A percentile compares a stretch with the other conserved stretches of the same genome.
Evolutionary conservation across 1,284 basidiomycete species (phyloP).

Genomic region (Wallemia ichthyophaga): DNA sequence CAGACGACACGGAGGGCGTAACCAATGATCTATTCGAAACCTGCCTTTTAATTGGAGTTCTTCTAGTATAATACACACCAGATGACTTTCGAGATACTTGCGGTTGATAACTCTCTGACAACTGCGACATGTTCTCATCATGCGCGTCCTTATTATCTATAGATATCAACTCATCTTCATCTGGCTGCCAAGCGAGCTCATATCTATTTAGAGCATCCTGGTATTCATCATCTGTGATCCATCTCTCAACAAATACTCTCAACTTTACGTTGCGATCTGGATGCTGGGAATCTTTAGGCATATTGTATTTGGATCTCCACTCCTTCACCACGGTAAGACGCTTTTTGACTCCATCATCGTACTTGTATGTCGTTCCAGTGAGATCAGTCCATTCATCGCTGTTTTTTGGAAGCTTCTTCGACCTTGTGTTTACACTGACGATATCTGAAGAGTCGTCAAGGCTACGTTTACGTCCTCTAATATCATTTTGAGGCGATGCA

Average conservation of each 20-base stretch:
- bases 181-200: background rate
- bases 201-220: background rate
- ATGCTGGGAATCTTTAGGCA: conserved; percentile 5
- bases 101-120: background rate
- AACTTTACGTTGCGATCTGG: conserved; percentile 5
- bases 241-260: conserved; percentile 3
- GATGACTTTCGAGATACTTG: background rate
- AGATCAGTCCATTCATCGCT: conserved; percentile 1
- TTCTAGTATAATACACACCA: background rate
- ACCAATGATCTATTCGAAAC: background rate
- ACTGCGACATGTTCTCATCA: background rate
- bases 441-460: background rate
- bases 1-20: background rate
- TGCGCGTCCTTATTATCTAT: background rate
- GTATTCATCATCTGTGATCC: conserved; percentile 5
- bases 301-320: conserved; percentile 2
- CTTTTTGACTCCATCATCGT: conserved; percentile 2
- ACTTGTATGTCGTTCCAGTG: background rate
- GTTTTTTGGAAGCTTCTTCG: background rate
- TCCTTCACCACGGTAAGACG: conserved; percentile 3
- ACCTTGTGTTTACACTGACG: background rate
- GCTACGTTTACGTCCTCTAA: background rate
- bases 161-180: background rate
- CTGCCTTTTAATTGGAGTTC: background rate
- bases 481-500: background rate